phyloP scores from a whole-genome alignment of 805 yeast species.

The Candida ulmi region DNA sequence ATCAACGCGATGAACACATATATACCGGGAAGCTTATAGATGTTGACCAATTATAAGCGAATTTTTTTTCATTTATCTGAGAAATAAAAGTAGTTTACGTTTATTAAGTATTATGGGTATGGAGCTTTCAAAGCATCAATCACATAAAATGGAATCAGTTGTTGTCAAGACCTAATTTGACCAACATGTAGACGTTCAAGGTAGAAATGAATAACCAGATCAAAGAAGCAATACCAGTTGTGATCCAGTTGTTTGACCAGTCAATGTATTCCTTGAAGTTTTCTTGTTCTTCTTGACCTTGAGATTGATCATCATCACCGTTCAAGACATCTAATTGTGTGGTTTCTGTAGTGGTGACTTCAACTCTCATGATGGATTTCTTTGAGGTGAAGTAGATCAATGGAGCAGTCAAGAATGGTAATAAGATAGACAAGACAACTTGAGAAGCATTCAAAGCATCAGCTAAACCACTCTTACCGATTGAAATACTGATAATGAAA shows the following conservation, averaged over 20 bases:
- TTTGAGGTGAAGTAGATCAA: constrained; percentile 74
- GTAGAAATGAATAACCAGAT: constrained; percentile 70
- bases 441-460: constrained; percentile 80
- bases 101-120: too few relatives aligned
- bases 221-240: constrained; percentile 42
- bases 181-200: constrained; percentile 63
- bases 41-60: too few relatives aligned
- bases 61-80: too few relatives aligned
- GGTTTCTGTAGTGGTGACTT: constrained; percentile 22
- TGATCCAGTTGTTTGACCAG: constrained; percentile 59
- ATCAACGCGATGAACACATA: not conserved
- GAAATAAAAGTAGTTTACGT: too few relatives aligned
- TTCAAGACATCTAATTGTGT: not conserved
- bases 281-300: constrained; percentile 9
- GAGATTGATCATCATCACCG: not conserved
- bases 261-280: constrained; percentile 25
- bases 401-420: constrained; percentile 85
- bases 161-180: constrained; percentile 29
- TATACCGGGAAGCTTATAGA: not conserved
- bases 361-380: constrained; percentile 61
- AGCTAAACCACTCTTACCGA: constrained; percentile 70
- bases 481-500: constrained; percentile 58
- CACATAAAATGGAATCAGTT: too few relatives aligned
- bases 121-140: too few relatives aligned
- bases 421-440: constrained; percentile 71